Evolutionary conservation across 1,284 basidiomycete genomes (phyloP).

Genomic region (Cryptococcus sp.): DNA sequence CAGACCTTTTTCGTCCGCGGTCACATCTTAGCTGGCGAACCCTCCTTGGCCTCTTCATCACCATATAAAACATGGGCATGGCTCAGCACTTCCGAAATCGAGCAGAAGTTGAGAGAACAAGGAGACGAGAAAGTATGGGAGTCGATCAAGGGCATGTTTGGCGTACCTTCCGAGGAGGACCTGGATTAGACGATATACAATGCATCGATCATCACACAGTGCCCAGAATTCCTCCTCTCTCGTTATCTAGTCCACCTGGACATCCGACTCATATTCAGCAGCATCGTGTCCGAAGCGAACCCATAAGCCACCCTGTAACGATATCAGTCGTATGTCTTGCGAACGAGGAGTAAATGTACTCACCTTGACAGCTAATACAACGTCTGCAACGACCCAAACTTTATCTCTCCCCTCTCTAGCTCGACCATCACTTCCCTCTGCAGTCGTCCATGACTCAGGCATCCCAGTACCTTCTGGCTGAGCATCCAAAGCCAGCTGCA

Average conservation of each 20-base stretch:
- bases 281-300: conserved; percentile 7
- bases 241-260: not conserved
- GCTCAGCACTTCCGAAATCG: conserved; percentile 43
- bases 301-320: conserved; percentile 26
- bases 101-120: conserved; percentile 38
- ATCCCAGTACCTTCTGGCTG: conserved; percentile 24
- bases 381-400: conserved; percentile 38
- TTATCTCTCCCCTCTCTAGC: conserved; percentile 33
- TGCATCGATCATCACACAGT: no score
- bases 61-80: conserved; percentile 39
- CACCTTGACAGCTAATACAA: conserved; percentile 43
- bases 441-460: conserved; percentile 29
- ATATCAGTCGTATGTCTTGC: not conserved
- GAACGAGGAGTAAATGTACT: conserved; percentile 13
- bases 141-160: conserved; percentile 46
- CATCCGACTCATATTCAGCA: not conserved
- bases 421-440: conserved; percentile 27
- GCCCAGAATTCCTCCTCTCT: no score
- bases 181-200: not conserved
- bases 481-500: conserved; percentile 26
- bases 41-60: conserved; percentile 32
- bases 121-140: conserved; percentile 45
- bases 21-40: conserved; percentile 51
- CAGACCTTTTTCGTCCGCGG: conserved; percentile 54
- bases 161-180: conserved; percentile 16